These are phyloP conservation scores for Talaromyces stipitatus DNA, from an alignment of 495 filamentous ascomycete genomes.

Conservation along the genomic window DNA sequence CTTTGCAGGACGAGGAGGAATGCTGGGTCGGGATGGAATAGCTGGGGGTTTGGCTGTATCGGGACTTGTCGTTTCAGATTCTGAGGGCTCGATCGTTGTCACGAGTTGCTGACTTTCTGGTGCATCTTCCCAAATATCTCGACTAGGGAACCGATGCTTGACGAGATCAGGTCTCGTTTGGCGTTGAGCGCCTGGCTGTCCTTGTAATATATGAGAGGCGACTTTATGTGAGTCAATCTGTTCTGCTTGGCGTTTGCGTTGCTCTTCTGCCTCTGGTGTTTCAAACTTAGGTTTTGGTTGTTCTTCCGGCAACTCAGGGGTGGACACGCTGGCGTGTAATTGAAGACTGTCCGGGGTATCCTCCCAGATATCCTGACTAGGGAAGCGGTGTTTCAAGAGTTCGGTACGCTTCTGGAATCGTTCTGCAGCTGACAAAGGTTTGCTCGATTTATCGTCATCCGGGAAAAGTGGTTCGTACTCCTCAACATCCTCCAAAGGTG, in stretches of 20 bases:
- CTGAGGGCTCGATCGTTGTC: constrained; percentile 65
- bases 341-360: constrained; percentile 85
- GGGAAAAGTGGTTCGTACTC: constrained; percentile 95
- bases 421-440: constrained; percentile 48
- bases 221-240: constrained; percentile 41
- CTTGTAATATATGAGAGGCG: constrained; percentile 30
- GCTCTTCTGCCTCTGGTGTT: constrained; percentile 47
- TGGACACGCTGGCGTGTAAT: constrained; percentile 76
- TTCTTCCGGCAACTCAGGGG: constrained; percentile 50
- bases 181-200: constrained; percentile 30
- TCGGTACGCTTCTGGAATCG: constrained; percentile 56
- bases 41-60: constrained; percentile 14
- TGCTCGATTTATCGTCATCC: constrained; percentile 64
- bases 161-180: constrained; percentile 38
- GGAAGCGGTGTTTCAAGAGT: constrained; percentile 67
- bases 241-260: constrained; percentile 38
- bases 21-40: constrained; percentile 29
- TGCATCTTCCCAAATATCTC: constrained; percentile 94
- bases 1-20: constrained; percentile 37
- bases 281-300: constrained; percentile 34
- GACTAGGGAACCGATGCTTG: constrained; percentile 80
- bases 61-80: constrained; percentile 36
- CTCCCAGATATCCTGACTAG: constrained; percentile 94
- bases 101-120: constrained; percentile 75
- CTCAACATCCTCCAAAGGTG: constrained; percentile 80